A percentile compares a stretch with the other conserved stretches of the same genome.
These are phyloP conservation scores for Cyberlindnera misumaiensis DNA, from an alignment of 805 yeast species.

Conservation along the genomic window DNA sequence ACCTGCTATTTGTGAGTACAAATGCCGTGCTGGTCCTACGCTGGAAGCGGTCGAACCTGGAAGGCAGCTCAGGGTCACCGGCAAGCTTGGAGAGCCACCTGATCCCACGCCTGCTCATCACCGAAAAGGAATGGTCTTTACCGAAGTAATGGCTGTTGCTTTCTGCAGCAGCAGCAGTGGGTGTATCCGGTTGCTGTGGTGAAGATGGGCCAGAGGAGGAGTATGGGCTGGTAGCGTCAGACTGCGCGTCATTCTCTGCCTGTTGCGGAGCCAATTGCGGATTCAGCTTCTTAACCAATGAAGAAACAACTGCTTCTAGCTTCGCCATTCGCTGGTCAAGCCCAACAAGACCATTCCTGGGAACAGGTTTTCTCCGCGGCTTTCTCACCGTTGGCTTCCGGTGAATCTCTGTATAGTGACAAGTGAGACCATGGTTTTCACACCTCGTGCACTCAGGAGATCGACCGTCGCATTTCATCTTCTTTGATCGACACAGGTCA, in stretches of 20 bases:
- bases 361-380: background rate
- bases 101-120: conserved; percentile 36
- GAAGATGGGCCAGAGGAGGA: no score
- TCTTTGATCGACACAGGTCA: conserved; percentile 54
- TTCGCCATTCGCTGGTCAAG: conserved; percentile 26
- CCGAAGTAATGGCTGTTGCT: conserved; percentile 14
- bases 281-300: conserved; percentile 15
- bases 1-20: conserved; percentile 17
- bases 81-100: conserved; percentile 28
- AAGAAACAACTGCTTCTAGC: conserved; percentile 25
- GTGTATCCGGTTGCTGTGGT: background rate
- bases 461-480: conserved; percentile 73
- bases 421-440: conserved; percentile 56
- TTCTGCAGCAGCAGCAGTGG: background rate
- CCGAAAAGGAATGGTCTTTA: conserved; percentile 25
- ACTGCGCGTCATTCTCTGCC: background rate
- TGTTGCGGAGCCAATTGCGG: conserved; percentile 2
- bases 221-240: no score
- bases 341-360: conserved; percentile 2
- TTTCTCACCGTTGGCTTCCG: conserved; percentile 1
- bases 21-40: conserved; percentile 16
- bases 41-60: conserved; percentile 22
- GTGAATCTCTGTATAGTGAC: conserved; percentile 3
- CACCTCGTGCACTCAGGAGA: conserved; percentile 74
- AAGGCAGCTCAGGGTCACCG: conserved; percentile 12